Evolutionary conservation across 202 grass and related monocot species (phyloP).

Genomic region (Eragrostis tef): DNA sequence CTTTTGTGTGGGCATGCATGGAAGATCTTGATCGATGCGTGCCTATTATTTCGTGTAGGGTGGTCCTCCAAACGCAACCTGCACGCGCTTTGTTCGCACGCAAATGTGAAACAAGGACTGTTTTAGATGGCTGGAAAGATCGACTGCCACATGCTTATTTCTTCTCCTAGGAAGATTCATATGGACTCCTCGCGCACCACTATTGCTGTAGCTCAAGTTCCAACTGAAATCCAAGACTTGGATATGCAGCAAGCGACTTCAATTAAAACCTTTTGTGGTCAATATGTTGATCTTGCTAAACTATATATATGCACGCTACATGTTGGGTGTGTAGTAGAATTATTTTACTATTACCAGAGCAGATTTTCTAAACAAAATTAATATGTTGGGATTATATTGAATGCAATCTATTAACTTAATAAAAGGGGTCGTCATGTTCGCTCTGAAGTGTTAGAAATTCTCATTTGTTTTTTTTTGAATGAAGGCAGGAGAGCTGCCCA

Average conservation of each 20-base stretch:
- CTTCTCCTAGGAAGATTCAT: neutral
- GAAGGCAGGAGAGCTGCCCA: too few relatives aligned
- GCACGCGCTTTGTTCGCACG: conserved; percentile 56
- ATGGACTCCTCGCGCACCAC: conserved; percentile 44
- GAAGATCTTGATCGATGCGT: neutral
- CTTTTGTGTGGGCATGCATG: conserved; percentile 35
- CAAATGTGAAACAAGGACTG: conserved; percentile 46
- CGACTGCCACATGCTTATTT: conserved; percentile 35
- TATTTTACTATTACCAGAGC: neutral
- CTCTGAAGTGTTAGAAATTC: too few relatives aligned
- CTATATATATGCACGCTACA: neutral
- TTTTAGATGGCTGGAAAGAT: conserved; percentile 44
- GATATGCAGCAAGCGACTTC: conserved; percentile 39
- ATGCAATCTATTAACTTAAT: too few relatives aligned
- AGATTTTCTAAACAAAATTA: neutral
- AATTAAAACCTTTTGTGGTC: neutral
- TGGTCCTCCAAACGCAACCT: conserved; percentile 46
- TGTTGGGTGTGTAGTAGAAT: neutral
- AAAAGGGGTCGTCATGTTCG: too few relatives aligned
- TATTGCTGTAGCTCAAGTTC: neutral
- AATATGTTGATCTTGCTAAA: neutral
- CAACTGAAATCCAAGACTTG: conserved; percentile 41
- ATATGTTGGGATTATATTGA: too few relatives aligned
- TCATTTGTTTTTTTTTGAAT: too few relatives aligned
- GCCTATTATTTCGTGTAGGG: conserved; percentile 12